These are phyloP conservation scores for Suhomyces coccinellae DNA, from an alignment of 1,139 yeast species.

Conservation along the genomic window DNA sequence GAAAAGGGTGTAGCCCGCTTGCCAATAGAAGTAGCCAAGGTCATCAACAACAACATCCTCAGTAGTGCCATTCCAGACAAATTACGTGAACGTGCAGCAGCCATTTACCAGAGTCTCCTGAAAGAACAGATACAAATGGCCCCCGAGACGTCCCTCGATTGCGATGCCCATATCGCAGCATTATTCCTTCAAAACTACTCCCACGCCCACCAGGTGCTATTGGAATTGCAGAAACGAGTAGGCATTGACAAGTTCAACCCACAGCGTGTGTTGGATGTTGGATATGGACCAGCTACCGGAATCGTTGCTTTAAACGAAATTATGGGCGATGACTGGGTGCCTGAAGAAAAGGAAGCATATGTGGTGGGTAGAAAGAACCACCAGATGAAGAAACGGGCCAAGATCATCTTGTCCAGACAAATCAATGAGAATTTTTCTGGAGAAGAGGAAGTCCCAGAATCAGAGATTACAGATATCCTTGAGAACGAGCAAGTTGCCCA, in stretches of 20 bases:
- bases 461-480: constrained; percentile 9
- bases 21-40: constrained; percentile 54
- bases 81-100: constrained; percentile 56
- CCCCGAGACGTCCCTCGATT: constrained; percentile 56
- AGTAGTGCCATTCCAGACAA: constrained; percentile 54
- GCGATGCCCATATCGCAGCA: constrained; percentile 81
- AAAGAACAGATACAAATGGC: constrained; percentile 55
- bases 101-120: constrained; percentile 48
- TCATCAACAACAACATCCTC: constrained; percentile 61
- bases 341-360: constrained; percentile 68
- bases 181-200: constrained; percentile 86
- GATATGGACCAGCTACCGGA: constrained; percentile 93
- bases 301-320: constrained; percentile 84
- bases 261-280: constrained; percentile 67
- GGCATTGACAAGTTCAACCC: constrained; percentile 58
- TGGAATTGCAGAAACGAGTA: constrained; percentile 62
- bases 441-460: constrained; percentile 18
- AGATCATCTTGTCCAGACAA: constrained; percentile 71
- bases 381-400: constrained; percentile 81
- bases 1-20: constrained; percentile 47
- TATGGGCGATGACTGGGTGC: constrained; percentile 63
- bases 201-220: constrained; percentile 62
- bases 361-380: constrained; percentile 61
- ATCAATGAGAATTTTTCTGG: constrained; percentile 44
- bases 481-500: constrained; percentile 9